Percentiles rank a stretch among this genome's conserved stretches.
These are phyloP conservation scores for Ophiocordyceps sinensis DNA, from an alignment of 2,329 filamentous ascomycete species.

Conservation along the genomic window DNA sequence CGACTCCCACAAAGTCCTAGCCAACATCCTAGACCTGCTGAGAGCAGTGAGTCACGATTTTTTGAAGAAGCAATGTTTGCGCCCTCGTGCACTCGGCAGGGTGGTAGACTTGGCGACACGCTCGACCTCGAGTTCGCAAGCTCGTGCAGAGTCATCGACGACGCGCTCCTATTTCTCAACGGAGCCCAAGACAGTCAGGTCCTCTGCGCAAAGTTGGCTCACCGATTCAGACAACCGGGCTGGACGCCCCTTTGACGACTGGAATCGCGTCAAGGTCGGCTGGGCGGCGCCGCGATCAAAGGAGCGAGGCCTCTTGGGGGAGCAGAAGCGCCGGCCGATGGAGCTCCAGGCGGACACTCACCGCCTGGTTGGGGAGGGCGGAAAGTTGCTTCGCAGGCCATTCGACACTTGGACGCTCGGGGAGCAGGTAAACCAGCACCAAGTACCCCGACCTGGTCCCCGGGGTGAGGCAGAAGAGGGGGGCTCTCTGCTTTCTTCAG, in stretches of 20 bases:
- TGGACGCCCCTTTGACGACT: constrained; percentile 18
- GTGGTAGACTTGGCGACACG: constrained; percentile 9
- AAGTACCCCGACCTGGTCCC: background rate
- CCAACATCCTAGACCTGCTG: constrained; percentile 43
- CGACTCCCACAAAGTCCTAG: constrained; percentile 32
- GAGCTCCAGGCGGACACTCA: background rate
- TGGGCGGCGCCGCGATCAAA: constrained; percentile 3
- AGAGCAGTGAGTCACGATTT: constrained; percentile 59
- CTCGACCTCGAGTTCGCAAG: constrained; percentile 10
- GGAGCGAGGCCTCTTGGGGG: background rate
- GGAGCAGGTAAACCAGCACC: no score
- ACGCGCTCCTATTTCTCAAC: constrained; percentile 1
- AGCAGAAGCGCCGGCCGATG: background rate
- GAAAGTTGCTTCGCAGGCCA: constrained; percentile 27
- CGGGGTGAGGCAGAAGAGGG: background rate
- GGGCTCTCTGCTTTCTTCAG: no score
- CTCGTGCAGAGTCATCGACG: constrained; percentile 6
- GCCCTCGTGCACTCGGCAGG: constrained; percentile 23
- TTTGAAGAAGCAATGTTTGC: constrained; percentile 56
- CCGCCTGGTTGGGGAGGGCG: constrained; percentile 24
- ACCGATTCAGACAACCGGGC: constrained; percentile 1
- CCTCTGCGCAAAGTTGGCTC: no score
- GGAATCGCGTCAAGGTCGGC: constrained; percentile 22
- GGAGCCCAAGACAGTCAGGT: background rate
- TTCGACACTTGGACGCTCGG: constrained; percentile 19